Percentiles rank a stretch among this genome's conserved stretches.
Conservation (phyloP, 176 grass and related monocot genomes). For the Carex pumila region DNA sequence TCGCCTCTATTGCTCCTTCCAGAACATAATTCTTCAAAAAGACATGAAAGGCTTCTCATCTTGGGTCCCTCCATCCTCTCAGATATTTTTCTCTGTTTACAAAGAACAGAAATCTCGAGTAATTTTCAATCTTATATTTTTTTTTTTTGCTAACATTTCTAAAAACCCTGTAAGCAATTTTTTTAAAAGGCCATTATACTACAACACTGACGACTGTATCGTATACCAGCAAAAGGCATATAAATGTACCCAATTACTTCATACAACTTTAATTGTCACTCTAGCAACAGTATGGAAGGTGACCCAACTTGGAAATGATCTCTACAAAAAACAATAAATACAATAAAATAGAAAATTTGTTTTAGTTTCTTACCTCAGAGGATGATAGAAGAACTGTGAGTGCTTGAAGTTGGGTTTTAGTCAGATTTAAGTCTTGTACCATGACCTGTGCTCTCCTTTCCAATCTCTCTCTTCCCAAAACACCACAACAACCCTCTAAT, state of each 20-base stretch:
- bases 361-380: conserved; percentile 29
- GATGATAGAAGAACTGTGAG: conserved; percentile 34
- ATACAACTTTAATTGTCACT: not conserved
- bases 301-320: not conserved
- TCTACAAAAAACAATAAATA: not conserved
- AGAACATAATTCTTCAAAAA: not conserved
- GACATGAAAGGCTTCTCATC: conserved; percentile 1
- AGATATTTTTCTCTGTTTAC: conserved; percentile 16
- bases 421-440: conserved; percentile 40
- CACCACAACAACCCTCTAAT: conserved; percentile 15
- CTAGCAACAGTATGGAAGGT: not conserved
- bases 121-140: not conserved
- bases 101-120: not conserved
- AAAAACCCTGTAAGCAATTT: not conserved
- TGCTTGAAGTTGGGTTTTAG: conserved; percentile 37
- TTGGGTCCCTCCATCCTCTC: conserved; percentile 8
- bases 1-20: not conserved
- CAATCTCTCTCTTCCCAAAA: conserved; percentile 20
- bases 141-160: not conserved
- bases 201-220: not conserved
- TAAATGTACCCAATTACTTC: not conserved
- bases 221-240: not conserved
- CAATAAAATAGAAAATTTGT: not conserved
- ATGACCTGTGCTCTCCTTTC: conserved; percentile 16
- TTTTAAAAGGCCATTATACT: not conserved